These are phyloP conservation scores for Lasiodiplodia gonubiensis DNA, from an alignment of 2,329 filamentous ascomycete species.

Conservation along the genomic window DNA sequence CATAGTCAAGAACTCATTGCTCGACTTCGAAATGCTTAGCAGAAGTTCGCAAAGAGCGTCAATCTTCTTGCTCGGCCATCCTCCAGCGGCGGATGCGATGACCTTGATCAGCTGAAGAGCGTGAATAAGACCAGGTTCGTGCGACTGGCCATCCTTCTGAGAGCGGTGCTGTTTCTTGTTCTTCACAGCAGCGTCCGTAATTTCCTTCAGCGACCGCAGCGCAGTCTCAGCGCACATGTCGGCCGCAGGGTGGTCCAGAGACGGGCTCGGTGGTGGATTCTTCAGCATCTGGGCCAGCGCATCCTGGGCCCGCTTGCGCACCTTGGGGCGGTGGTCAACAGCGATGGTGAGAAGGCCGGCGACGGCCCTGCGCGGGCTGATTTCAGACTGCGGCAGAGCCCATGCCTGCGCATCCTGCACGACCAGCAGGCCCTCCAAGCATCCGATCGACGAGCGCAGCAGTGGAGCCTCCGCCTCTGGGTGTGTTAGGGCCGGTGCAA, in stretches of 20 bases:
- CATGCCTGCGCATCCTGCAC: slow-evolving; percentile 88
- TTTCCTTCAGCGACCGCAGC: slow-evolving; percentile 76
- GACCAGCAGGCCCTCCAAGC: slow-evolving; percentile 86
- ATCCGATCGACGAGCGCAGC: slow-evolving; percentile 86
- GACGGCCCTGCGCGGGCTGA: slow-evolving; percentile 85
- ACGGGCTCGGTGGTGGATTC: slow-evolving; percentile 86
- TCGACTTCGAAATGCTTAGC: slow-evolving; percentile 84
- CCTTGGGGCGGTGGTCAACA: slow-evolving; percentile 88
- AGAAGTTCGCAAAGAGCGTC: slow-evolving; percentile 89
- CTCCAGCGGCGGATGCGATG: slow-evolving; percentile 82
- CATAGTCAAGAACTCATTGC: slow-evolving; percentile 96
- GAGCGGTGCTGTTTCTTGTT: slow-evolving; percentile 64
- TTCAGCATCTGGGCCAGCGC: slow-evolving; percentile 82
- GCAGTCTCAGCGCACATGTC: slow-evolving; percentile 96
- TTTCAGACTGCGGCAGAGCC: slow-evolving; percentile 81
- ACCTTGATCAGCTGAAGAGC: slow-evolving; percentile 91
- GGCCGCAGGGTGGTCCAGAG: slow-evolving; percentile 89
- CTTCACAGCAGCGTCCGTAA: slow-evolving; percentile 74
- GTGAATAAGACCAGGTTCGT: slow-evolving; percentile 88
- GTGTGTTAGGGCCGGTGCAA: slow-evolving; percentile 82
- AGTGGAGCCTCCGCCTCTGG: slow-evolving; percentile 85
- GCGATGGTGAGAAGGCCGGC: slow-evolving; percentile 84
- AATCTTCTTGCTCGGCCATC: slow-evolving; percentile 96
- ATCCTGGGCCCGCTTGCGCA: slow-evolving; percentile 91
- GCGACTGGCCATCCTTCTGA: slow-evolving; percentile 60